A percentile compares a stretch with the other conserved stretches of the same genome.
Conservation (phyloP, 2,329 filamentous ascomycete genomes). For the Claviceps fusiformis region DNA sequence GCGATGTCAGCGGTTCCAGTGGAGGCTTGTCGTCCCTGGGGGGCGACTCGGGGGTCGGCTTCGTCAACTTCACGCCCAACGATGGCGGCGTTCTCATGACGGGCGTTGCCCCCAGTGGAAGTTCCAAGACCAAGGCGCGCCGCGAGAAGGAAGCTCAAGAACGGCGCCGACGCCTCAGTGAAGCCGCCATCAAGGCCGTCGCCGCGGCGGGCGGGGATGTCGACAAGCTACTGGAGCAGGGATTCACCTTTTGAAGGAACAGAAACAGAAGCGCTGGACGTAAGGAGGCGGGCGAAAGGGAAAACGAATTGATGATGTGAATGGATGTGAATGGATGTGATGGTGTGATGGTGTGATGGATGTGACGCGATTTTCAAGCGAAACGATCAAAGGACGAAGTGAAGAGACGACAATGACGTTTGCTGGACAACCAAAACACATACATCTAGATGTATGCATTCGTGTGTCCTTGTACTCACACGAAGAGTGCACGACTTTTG, state of each 20-base stretch:
- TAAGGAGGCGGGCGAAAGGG: not conserved
- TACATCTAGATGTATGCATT: not conserved
- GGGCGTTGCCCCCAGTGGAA: constrained; percentile 83
- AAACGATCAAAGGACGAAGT: not conserved
- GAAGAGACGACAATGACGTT: not conserved
- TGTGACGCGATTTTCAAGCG: not conserved
- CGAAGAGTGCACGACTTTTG: not conserved
- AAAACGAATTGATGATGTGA: not conserved
- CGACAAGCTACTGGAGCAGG: constrained; percentile 36
- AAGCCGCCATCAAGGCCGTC: constrained; percentile 56
- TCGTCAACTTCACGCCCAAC: constrained; percentile 80
- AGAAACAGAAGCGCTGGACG: not conserved
- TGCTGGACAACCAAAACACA: not conserved
- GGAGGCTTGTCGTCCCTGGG: constrained; percentile 14
- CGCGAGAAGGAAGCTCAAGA: constrained; percentile 80
- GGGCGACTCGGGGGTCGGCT: constrained; percentile 34
- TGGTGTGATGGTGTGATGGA: not conserved
- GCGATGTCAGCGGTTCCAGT: constrained; percentile 18
- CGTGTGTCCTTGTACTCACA: not conserved
- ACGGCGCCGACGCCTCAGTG: constrained; percentile 52
- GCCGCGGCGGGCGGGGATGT: constrained; percentile 58
- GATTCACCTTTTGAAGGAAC: constrained; percentile 27
- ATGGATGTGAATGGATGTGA: not conserved
- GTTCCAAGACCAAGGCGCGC: constrained; percentile 85
- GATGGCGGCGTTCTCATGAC: constrained; percentile 71